Evolutionary conservation across 257 asterid genomes (phyloP).

Genomic region (Vinca minor): DNA sequence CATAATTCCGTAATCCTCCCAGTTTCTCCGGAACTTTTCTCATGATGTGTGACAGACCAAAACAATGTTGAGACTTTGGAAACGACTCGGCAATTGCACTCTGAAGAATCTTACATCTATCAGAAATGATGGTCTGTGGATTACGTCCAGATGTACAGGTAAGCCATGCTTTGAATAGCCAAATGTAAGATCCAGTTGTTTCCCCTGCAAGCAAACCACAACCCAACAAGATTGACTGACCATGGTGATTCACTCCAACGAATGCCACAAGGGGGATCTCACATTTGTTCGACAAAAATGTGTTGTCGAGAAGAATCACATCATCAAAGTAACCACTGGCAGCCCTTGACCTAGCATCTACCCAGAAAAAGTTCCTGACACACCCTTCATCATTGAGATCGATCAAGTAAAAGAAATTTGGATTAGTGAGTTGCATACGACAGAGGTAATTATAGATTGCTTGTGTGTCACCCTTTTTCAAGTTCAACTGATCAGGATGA

Average conservation of each 20-base stretch:
- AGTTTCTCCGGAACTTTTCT: slow-evolving; percentile 64
- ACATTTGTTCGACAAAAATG: slow-evolving; percentile 57
- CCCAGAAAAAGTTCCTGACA: slow-evolving; percentile 62
- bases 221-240: slow-evolving; percentile 65
- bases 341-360: slow-evolving; percentile 56
- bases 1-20: slow-evolving; percentile 54
- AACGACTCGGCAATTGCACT: slow-evolving; percentile 49
- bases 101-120: slow-evolving; percentile 60
- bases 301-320: slow-evolving; percentile 54
- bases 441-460: slow-evolving; percentile 61
- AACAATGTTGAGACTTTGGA: slow-evolving; percentile 59
- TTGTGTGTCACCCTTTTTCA: slow-evolving; percentile 55
- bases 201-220: slow-evolving; percentile 74
- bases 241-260: slow-evolving; percentile 78
- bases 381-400: slow-evolving; percentile 59
- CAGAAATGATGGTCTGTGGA: slow-evolving; percentile 69
- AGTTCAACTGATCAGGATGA: slow-evolving; percentile 33
- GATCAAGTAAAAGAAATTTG: slow-evolving; percentile 52
- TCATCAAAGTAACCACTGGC: slow-evolving; percentile 52
- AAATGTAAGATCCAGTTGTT: slow-evolving; percentile 42
- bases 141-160: slow-evolving; percentile 33
- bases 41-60: slow-evolving; percentile 56
- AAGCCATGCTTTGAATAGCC: slow-evolving; percentile 65
- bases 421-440: slow-evolving; percentile 67
- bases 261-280: slow-evolving; percentile 67